A percentile compares a stretch with the other conserved stretches of the same genome.
Evolutionary conservation across 768 basidiomycete genomes (phyloP).

Genomic region (Trametes cingulata): DNA sequence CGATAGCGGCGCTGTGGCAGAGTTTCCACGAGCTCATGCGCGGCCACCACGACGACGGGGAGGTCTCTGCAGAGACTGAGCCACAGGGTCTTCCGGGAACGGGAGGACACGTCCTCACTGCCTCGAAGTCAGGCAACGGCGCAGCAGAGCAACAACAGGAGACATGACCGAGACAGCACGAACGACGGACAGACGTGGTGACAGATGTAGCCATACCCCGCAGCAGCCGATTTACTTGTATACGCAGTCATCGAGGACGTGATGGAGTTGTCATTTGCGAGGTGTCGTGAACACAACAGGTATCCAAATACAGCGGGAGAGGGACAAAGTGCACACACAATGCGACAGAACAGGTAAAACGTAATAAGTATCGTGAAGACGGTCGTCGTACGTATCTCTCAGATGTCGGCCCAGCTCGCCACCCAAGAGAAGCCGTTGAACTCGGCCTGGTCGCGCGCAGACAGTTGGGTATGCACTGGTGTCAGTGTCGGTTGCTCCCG

Average conservation of each 20-base stretch:
- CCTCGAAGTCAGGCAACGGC: conserved; percentile 16
- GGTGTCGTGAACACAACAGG: conserved; percentile 31
- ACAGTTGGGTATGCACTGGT: conserved; percentile 93
- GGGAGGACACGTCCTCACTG: conserved; percentile 60
- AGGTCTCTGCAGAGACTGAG: conserved; percentile 21
- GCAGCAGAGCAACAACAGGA: conserved; percentile 5
- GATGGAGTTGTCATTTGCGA: conserved; percentile 20
- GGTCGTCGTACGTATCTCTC: conserved; percentile 21
- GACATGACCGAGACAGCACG: neutral
- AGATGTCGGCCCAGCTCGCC: conserved; percentile 42
- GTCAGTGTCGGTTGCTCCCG: conserved; percentile 95
- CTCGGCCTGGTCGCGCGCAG: conserved; percentile 87
- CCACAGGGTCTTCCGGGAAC: conserved; percentile 62
- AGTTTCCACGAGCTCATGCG: conserved; percentile 80
- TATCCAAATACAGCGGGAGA: conserved; percentile 34
- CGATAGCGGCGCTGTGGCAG: conserved; percentile 83
- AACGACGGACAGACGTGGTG: too few relatives aligned
- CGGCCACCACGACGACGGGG: conserved; percentile 32
- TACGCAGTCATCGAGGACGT: neutral
- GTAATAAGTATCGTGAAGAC: conserved; percentile 28
- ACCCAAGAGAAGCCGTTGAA: conserved; percentile 97
- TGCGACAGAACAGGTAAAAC: conserved; percentile 25
- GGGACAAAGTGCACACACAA: conserved; percentile 15
- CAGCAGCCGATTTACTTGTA: neutral
- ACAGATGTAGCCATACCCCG: neutral